These are phyloP conservation scores for Pseudozyma sp. DNA, from an alignment of 1,284 basidiomycete genomes.

Conservation along the genomic window DNA sequence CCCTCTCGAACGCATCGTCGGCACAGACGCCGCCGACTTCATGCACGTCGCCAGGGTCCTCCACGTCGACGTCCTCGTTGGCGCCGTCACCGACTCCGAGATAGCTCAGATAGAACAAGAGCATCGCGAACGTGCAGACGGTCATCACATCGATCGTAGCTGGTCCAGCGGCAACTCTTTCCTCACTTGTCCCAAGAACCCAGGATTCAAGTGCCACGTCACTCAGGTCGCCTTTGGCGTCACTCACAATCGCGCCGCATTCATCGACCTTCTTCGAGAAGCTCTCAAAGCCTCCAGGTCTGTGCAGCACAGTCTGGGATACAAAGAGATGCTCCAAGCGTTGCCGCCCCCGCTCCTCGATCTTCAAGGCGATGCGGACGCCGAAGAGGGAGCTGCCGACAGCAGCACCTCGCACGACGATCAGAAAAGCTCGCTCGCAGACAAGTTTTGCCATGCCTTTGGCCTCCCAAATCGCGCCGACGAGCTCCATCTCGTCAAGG, in stretches of 20 bases:
- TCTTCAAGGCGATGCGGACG: slow-evolving; percentile 21
- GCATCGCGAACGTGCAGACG: slow-evolving; percentile 13
- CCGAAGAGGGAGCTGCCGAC: slow-evolving; percentile 10
- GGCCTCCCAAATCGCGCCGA: slow-evolving; percentile 36
- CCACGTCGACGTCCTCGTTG: slow-evolving; percentile 35
- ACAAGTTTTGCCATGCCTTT: slow-evolving; percentile 45
- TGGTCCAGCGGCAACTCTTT: slow-evolving; percentile 25
- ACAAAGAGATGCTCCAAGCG: slow-evolving; percentile 11
- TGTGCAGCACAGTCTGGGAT: slow-evolving; percentile 4
- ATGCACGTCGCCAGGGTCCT: slow-evolving; percentile 52
- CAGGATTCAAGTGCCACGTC: slow-evolving; percentile 39
- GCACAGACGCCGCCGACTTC: slow-evolving; percentile 30
- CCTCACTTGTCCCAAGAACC: slow-evolving; percentile 37
- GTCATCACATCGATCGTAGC: slow-evolving; percentile 26
- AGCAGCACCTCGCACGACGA: slow-evolving; percentile 14
- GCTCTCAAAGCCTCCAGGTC: slow-evolving; percentile 15
- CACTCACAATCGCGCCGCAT: slow-evolving; percentile 29
- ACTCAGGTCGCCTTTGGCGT: slow-evolving; percentile 36
- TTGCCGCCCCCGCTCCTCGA: slow-evolving; percentile 40
- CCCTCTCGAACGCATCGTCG: slow-evolving; percentile 56
- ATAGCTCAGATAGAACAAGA: slow-evolving; percentile 1
- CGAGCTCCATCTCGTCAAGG: slow-evolving; percentile 50
- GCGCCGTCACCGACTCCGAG: slow-evolving; percentile 20
- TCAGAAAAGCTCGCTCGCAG: slow-evolving; percentile 19
- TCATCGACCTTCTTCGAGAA: slow-evolving; percentile 33